Conservation (phyloP, 2,329 filamentous ascomycete genomes). For the Trichoderma lentiforme region DNA sequence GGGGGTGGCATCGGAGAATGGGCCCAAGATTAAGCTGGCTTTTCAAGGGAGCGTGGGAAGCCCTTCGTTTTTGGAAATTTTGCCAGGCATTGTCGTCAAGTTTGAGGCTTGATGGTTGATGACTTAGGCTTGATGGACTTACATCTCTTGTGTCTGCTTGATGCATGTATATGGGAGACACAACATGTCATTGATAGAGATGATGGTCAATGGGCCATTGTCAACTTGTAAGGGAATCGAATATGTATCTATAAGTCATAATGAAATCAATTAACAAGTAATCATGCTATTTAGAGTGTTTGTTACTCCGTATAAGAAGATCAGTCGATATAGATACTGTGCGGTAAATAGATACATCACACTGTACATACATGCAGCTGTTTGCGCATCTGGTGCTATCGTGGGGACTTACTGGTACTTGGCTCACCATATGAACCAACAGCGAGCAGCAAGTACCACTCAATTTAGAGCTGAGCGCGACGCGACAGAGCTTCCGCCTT, state of each 20-base stretch:
- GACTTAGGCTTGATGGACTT: background rate
- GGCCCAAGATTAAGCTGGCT: constrained; percentile 17
- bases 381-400: background rate
- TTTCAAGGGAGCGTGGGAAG: constrained; percentile 18
- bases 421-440: background rate
- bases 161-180: no score
- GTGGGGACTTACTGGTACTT: background rate
- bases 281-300: no score
- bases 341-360: background rate
- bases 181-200: no score
- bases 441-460: background rate
- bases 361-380: background rate
- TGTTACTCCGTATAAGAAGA: no score
- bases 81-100: constrained; percentile 22
- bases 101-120: constrained; percentile 15
- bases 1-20: constrained; percentile 1
- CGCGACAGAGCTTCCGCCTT: background rate
- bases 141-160: no score
- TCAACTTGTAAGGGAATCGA: no score
- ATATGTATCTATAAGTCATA: no score
- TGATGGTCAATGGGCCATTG: no score
- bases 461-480: background rate
- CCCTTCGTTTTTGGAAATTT: constrained; percentile 22
- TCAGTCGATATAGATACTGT: background rate
- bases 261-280: no score